These are phyloP conservation scores for Ceratopteris richardii DNA, from an alignment of 75 land plant genomes.

Conservation along the genomic window DNA sequence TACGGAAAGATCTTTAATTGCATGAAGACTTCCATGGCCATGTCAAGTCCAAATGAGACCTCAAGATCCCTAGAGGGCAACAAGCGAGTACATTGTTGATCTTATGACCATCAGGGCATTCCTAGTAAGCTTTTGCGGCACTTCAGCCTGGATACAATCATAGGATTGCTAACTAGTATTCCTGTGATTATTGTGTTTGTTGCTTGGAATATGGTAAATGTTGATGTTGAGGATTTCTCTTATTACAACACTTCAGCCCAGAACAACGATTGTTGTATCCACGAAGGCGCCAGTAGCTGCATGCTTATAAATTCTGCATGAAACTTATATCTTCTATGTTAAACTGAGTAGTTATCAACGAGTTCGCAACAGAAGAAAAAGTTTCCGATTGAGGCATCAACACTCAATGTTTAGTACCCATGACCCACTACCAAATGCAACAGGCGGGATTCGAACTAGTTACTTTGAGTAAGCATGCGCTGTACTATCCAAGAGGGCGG, in stretches of 20 bases:
- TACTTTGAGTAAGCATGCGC: too few relatives aligned
- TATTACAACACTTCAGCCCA: constrained; percentile 85
- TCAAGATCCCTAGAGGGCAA: constrained; percentile 41
- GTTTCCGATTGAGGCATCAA: too few relatives aligned
- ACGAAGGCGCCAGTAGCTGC: too few relatives aligned
- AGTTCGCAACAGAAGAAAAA: too few relatives aligned
- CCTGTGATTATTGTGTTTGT: constrained; percentile 93
- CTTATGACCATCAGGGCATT: constrained; percentile 83
- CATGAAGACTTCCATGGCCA: constrained; percentile 32
- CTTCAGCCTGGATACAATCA: constrained; percentile 72
- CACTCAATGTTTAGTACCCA: too few relatives aligned
- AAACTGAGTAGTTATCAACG: too few relatives aligned
- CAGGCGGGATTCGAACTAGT: too few relatives aligned
- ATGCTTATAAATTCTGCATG: too few relatives aligned
- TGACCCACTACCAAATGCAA: too few relatives aligned
- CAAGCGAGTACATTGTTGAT: constrained; percentile 77
- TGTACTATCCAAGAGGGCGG: too few relatives aligned
- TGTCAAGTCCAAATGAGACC: constrained; percentile 14
- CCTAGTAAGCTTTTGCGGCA: constrained; percentile 73
- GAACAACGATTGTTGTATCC: too few relatives aligned
- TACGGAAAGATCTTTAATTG: constrained; percentile 58
- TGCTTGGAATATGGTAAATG: constrained; percentile 93
- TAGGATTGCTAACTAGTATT: constrained; percentile 69
- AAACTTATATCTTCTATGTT: too few relatives aligned
- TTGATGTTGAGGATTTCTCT: constrained; percentile 93